Conservation (phyloP, 306 rosid genomes). For the Medicago arabica region DNA sequence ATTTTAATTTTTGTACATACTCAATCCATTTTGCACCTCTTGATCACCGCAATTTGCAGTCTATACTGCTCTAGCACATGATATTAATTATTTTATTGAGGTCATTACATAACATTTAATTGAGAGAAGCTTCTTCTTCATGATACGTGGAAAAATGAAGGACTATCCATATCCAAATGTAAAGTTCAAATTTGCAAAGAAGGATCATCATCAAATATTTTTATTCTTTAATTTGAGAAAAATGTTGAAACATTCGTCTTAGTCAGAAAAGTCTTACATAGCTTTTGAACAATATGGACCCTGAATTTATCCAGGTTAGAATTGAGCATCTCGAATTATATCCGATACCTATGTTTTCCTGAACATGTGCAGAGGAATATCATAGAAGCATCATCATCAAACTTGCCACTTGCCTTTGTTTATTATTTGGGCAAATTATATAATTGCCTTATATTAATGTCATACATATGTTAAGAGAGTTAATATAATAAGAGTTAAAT, state of each 20-base stretch:
- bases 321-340: constrained; percentile 27
- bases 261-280: neutral
- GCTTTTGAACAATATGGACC: neutral
- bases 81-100: neutral
- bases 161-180: neutral
- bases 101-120: neutral
- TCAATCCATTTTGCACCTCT: neutral
- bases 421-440: neutral
- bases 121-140: neutral
- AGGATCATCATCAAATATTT: neutral
- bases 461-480: no score
- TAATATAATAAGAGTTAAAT: no score
- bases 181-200: constrained; percentile 8
- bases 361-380: constrained; percentile 36
- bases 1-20: no score
- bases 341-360: constrained; percentile 23
- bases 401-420: constrained; percentile 8
- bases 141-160: constrained; percentile 13
- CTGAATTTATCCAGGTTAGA: constrained; percentile 5
- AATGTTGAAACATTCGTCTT: constrained; percentile 3
- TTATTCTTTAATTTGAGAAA: constrained; percentile 16
- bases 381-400: constrained; percentile 11
- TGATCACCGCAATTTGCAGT: neutral
- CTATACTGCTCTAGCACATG: neutral
- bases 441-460: no score